Base-by-base conservation (phyloP, 169 alveolate genomes). In the Eimeria necatrix region DNA sequence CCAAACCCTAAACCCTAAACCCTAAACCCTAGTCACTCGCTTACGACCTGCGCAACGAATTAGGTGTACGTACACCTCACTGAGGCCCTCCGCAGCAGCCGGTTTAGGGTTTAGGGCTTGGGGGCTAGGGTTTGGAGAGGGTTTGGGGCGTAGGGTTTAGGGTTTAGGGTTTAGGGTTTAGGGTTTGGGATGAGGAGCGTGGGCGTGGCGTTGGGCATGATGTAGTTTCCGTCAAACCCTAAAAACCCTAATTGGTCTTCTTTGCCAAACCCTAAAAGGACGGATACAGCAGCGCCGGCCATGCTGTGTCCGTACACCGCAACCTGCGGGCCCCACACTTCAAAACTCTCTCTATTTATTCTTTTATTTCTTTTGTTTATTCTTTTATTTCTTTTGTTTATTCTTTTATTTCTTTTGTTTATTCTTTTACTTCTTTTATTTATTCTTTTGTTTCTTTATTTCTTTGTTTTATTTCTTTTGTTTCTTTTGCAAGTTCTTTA, bases 181-280 rank as follows among this genome's bases (percentile, higher is more conserved):
- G 22, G 4, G 20, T 48, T 48, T 10, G 86, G 86, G 61, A 76
- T 76, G 1, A 91, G 81, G 51, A 91, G 24, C 16, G 74, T 53
- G 32, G 95, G 95, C 2, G 95, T 91, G 7, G 95, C 95, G 80
- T 91, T 91, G 59, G 95, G 90, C 95, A 91, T 91, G 60, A 91
- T 91, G 70, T 16, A 91, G n/a, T 24, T 73, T 4, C 95, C 95
- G 52, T 91, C 95, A 68, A 91, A 91, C 22, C 95, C 95, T 68
- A 91, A 3, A 20, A 20, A 76, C 56, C 91, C 95, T 22, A 7
- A 26, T 4, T 16, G 61, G 48, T 91, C 89, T 10, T 10, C 32
- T 49, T 49, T 91, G 4, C 95, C 95, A 41, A 52, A 26, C 41
- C 95, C 95, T 14, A 91, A 22, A 6, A 91, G 91, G 4, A 73